Conservation (phyloP, 2,329 filamentous ascomycete species). For the Fusarium begoniae region DNA sequence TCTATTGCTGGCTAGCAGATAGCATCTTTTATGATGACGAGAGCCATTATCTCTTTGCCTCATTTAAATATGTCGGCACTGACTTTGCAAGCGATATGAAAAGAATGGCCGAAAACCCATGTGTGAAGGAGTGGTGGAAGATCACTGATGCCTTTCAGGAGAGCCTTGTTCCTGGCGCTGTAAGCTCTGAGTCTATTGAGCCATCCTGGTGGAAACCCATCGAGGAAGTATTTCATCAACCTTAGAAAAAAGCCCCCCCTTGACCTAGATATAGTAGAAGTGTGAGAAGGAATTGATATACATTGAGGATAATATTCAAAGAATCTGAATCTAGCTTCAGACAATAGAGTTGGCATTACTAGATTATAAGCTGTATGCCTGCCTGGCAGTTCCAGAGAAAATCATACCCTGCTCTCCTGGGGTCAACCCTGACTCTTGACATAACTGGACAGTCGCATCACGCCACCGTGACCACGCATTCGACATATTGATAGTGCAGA, state of each 20-base stretch:
- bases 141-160: neutral
- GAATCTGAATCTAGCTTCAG: no score
- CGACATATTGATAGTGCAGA: neutral
- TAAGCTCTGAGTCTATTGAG: neutral
- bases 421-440: neutral
- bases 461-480: neutral
- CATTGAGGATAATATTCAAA: neutral
- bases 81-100: neutral
- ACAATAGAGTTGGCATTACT: neutral
- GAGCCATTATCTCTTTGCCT: neutral
- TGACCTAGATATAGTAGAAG: rapidly evolving
- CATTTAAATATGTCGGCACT: neutral
- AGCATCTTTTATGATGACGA: neutral
- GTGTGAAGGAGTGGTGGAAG: neutral
- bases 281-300: neutral
- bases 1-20: neutral
- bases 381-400: neutral
- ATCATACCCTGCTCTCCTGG: neutral
- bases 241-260: neutral
- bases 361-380: neutral
- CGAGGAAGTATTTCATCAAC: neutral
- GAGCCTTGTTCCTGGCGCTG: neutral
- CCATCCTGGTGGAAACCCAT: neutral
- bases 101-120: neutral
- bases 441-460: neutral